Base-by-base conservation (phyloP, 306 rosid species). In the Biancaea sappan region DNA sequence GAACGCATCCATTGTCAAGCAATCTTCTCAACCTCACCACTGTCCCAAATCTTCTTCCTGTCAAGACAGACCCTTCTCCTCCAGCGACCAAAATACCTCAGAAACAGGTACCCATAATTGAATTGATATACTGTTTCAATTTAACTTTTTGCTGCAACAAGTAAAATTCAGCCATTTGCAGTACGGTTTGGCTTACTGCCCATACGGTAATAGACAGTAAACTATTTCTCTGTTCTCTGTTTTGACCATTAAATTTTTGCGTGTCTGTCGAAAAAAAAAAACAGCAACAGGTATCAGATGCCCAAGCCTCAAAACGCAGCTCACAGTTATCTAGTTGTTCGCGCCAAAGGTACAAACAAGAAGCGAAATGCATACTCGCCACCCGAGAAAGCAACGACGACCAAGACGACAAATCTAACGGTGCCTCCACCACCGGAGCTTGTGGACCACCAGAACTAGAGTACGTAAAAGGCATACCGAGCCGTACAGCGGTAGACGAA, bases 291-390 rank as follows among this genome's bases (percentile, higher is more conserved):
- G 73, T 51, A 60, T 47, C 69, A 53, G 77, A 74, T 13, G 72
- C 65, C 48, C 74, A 83, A 77, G 86, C 84, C 88, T 73, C 86
- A 29, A 87, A 78, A 66, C 66, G 65, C 51, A 66, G 69, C 65
- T 16, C 83, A 75, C 97, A 79, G 90, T 83, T 85, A 87, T 85
- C 87, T 80, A 80, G 85, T 82, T 80, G 78, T 71, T 75, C 74
- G 85, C 67, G 87, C 87, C 91, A 83, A 24, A 66, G 40, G 86
- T 77, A 79, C 92, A 78, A 79, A 76, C 82, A 85, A 75, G 83
- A 82, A 82, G 73, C 29, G 67, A 29, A 79, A 54, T 61, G 37
- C 31, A 79, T 47, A 71, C 84, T 68, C 89, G 26, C 28, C 47
- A 34, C 47, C 68, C 90, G 22, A 82, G 78, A 77, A 79, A 47